A percentile compares a stretch with the other conserved stretches of the same genome.
phyloP scores from a whole-genome alignment of 2,329 filamentous ascomycete species.

The Fusarium multiceps region DNA sequence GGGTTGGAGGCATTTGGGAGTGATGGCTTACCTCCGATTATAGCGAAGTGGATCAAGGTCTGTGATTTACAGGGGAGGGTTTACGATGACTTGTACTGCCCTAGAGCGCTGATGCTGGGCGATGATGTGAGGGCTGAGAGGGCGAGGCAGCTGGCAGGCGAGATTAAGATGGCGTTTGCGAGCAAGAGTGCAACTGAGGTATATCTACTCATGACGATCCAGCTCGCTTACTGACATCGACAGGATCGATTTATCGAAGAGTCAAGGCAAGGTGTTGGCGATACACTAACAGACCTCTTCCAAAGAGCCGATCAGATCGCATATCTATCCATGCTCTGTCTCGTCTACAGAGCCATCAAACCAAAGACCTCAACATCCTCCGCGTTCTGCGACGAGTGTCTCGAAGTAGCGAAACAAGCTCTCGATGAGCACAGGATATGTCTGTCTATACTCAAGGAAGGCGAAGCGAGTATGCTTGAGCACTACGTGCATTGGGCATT shows the following conservation, averaged over 20 bases:
- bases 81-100: constrained; percentile 2
- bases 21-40: neutral
- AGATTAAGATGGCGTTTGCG: neutral
- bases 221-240: fast-evolving
- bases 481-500: constrained; percentile 11
- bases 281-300: neutral
- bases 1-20: neutral
- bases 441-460: neutral
- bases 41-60: constrained; percentile 2
- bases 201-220: neutral
- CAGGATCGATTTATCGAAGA: neutral
- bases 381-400: constrained; percentile 5
- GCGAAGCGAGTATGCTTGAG: neutral
- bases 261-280: neutral
- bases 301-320: constrained; percentile 3
- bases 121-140: neutral
- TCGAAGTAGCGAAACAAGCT: neutral
- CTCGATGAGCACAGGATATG: constrained; percentile 4
- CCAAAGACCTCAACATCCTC: neutral
- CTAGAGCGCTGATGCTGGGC: neutral
- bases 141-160: neutral
- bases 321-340: constrained; percentile 7
- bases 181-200: neutral
- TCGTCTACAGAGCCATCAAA: neutral
- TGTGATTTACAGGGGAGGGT: neutral